phyloP scores from a whole-genome alignment of 306 rosid genomes.

The Prunus kanzakura region DNA sequence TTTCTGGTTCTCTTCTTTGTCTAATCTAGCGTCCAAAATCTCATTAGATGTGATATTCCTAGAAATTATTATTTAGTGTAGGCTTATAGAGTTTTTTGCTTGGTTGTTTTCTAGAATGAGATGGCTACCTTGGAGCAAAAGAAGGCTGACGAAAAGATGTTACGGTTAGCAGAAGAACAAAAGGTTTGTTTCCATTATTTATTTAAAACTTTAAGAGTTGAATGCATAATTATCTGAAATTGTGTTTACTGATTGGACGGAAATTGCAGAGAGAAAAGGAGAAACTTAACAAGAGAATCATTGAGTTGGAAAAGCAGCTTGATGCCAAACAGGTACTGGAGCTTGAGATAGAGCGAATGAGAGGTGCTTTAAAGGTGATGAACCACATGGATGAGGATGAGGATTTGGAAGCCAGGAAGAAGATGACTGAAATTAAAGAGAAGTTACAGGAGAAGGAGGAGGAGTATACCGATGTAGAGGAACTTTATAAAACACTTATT shows the following conservation, averaged over 20 bases:
- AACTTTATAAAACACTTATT: constrained; percentile 46
- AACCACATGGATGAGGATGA: constrained; percentile 64
- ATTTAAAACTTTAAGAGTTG: not conserved
- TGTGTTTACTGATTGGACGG: constrained; percentile 12
- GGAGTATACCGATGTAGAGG: constrained; percentile 41
- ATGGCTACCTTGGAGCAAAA: constrained; percentile 66
- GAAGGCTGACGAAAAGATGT: constrained; percentile 57
- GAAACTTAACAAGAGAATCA: constrained; percentile 40
- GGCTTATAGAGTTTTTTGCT: not conserved
- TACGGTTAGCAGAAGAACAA: constrained; percentile 60
- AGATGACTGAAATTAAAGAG: constrained; percentile 39
- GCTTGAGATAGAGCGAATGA: constrained; percentile 56
- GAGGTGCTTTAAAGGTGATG: constrained; percentile 72
- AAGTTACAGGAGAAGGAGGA: constrained; percentile 59
- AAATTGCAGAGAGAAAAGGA: constrained; percentile 64
- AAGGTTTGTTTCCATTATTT: constrained; percentile 32
- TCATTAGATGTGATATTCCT: not conserved
- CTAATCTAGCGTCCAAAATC: not conserved
- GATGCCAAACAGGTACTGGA: constrained; percentile 73
- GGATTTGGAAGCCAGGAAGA: constrained; percentile 45
- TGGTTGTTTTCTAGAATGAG: constrained; percentile 44
- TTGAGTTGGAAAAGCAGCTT: constrained; percentile 59
- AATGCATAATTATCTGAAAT: not conserved
- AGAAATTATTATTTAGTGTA: not conserved
- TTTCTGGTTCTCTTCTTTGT: not conserved